These are phyloP conservation scores for Pelargonium cotyledonis DNA, from an alignment of 441 rosid species.

Conservation along the genomic window DNA sequence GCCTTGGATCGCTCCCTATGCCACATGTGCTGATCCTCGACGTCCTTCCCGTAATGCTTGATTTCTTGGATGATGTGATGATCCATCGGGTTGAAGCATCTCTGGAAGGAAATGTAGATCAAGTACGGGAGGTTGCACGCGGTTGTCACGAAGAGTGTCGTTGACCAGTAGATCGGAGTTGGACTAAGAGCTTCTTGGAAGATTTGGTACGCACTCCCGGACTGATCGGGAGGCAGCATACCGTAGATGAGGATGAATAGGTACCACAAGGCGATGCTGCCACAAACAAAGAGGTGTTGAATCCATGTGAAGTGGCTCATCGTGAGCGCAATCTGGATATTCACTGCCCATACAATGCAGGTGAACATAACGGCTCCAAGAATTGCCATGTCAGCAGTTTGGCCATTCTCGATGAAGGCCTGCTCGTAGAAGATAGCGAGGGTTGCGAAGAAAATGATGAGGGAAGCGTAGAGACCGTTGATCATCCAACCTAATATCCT, in stretches of 20 bases:
- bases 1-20: constrained; percentile 41
- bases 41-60: constrained; percentile 40
- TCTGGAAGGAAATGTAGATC: constrained; percentile 33
- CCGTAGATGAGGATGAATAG: constrained; percentile 45
- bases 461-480: constrained; percentile 41
- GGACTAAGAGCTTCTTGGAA: constrained; percentile 41
- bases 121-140: constrained; percentile 46
- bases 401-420: constrained; percentile 35
- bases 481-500: constrained; percentile 56
- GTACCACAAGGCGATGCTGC: constrained; percentile 59
- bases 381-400: constrained; percentile 35
- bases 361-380: constrained; percentile 47
- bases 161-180: constrained; percentile 42
- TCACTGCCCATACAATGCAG: constrained; percentile 56
- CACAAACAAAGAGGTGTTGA: constrained; percentile 62
- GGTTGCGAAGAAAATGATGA: constrained; percentile 39
- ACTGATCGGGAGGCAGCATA: constrained; percentile 35
- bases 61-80: constrained; percentile 68
- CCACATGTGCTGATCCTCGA: constrained; percentile 46
- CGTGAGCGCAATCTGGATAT: constrained; percentile 52
- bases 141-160: constrained; percentile 34
- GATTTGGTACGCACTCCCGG: constrained; percentile 30
- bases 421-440: constrained; percentile 20
- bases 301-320: constrained; percentile 71
- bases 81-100: constrained; percentile 51